Percentiles rank a stretch among this genome's conserved stretches.
These are phyloP conservation scores for Cryphonectria nitschkei DNA, from an alignment of 2,329 filamentous ascomycete genomes.

Conservation along the genomic window DNA sequence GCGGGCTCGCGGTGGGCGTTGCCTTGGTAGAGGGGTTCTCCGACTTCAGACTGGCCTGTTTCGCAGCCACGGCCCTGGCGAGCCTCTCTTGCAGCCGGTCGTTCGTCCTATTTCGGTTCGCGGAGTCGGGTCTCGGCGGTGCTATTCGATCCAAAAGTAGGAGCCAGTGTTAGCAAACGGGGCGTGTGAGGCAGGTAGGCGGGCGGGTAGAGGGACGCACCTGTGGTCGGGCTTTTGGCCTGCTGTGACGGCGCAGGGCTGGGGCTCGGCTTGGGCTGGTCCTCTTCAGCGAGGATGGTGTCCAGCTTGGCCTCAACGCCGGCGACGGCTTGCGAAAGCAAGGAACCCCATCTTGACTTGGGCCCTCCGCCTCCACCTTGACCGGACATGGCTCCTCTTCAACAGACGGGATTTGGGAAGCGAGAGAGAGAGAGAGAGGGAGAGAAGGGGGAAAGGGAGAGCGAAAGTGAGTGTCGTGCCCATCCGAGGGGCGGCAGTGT, in stretches of 20 bases:
- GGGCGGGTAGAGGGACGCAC: slow-evolving; percentile 30
- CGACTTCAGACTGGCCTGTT: slow-evolving; percentile 51
- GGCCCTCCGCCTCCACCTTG: slow-evolving; percentile 48
- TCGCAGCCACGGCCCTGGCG: slow-evolving; percentile 82
- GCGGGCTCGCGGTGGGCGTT: slow-evolving; percentile 45
- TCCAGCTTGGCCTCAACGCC: slow-evolving; percentile 93
- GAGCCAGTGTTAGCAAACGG: slow-evolving; percentile 16
- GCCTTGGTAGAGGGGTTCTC: slow-evolving; percentile 50
- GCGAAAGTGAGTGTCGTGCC: slow-evolving; percentile 27
- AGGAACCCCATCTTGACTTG: slow-evolving; percentile 72
- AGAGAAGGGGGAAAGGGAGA: slow-evolving; percentile 8
- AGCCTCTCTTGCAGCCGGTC: slow-evolving; percentile 88
- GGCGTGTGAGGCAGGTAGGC: background rate
- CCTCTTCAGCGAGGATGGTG: slow-evolving; percentile 83
- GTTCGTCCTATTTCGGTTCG: slow-evolving; percentile 62
- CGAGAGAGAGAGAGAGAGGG: too few relatives aligned
- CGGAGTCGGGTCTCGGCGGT: slow-evolving; percentile 65
- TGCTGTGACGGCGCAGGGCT: slow-evolving; percentile 37
- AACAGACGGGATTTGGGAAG: background rate
- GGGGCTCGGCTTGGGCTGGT: slow-evolving; percentile 47
- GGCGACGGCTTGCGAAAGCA: slow-evolving; percentile 88
- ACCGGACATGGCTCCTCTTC: slow-evolving; percentile 48
- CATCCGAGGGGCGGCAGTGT: slow-evolving; percentile 24
- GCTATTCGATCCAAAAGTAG: slow-evolving; percentile 36
- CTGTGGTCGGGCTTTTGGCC: slow-evolving; percentile 40